phyloP scores from a whole-genome alignment of 1,284 basidiomycete species.

The Baeospora myosura region DNA sequence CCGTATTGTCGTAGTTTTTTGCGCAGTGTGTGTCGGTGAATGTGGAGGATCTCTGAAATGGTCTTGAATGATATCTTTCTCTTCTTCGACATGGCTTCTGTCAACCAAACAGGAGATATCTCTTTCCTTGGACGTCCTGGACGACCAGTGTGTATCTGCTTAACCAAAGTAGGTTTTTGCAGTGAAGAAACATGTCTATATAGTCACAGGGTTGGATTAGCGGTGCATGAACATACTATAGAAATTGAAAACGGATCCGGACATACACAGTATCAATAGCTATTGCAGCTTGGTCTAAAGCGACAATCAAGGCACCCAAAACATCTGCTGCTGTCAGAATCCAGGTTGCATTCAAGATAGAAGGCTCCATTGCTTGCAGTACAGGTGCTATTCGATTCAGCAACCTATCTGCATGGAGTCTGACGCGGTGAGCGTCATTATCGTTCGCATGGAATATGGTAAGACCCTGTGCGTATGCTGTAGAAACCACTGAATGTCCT shows the following conservation, averaged over 20 bases:
- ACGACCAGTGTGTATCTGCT: neutral
- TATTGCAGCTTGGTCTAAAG: neutral
- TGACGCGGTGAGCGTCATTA: conserved; percentile 8
- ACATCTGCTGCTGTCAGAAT: neutral
- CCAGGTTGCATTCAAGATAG: conserved; percentile 7
- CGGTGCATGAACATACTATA: neutral
- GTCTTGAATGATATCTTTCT: conserved; percentile 7
- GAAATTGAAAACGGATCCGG: neutral
- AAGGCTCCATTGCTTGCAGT: conserved; percentile 8
- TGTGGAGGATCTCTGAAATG: conserved; percentile 7
- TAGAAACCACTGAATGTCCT: conserved; percentile 1
- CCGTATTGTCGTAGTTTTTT: conserved; percentile 3
- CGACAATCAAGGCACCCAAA: conserved; percentile 1
- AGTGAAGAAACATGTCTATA: neutral
- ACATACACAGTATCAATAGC: neutral
- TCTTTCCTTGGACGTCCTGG: conserved; percentile 8
- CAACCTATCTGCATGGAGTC: conserved; percentile 10
- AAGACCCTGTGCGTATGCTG: conserved; percentile 8
- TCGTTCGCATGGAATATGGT: conserved; percentile 7
- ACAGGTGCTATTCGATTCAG: conserved; percentile 8
- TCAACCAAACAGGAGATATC: conserved; percentile 7
- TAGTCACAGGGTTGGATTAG: neutral
- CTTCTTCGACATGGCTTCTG: conserved; percentile 5
- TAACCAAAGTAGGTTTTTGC: neutral
- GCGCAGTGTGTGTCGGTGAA: conserved; percentile 9